Evolutionary conservation across 78 protist genomes (phyloP).

Genomic region (Dictyostelium firmibasis): DNA sequence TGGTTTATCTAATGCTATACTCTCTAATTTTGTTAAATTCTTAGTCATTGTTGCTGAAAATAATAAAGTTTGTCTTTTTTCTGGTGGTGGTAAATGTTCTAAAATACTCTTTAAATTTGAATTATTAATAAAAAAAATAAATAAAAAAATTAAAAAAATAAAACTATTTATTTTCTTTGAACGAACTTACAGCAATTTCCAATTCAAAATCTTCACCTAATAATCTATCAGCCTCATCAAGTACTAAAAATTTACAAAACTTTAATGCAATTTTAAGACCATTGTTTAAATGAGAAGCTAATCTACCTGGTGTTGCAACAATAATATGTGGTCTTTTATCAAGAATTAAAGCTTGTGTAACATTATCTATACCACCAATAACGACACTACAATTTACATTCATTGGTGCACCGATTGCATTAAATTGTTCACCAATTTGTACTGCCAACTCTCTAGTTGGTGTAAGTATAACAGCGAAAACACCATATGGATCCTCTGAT

Average conservation of each 20-base stretch:
- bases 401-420: constrained; percentile 88
- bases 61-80: constrained; percentile 79
- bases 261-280: constrained; percentile 42
- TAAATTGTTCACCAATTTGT: constrained; percentile 95
- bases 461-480: constrained; percentile 91
- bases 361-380: constrained; percentile 91
- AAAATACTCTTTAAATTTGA: constrained; percentile 43
- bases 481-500: constrained; percentile 93
- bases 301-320: constrained; percentile 98
- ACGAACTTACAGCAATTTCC: constrained; percentile 73
- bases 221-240: constrained; percentile 96
- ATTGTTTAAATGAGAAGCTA: constrained; percentile 83
- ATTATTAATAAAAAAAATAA: background rate
- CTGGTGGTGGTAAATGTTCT: constrained; percentile 62
- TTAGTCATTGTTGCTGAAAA: constrained; percentile 97
- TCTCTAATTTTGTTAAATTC: constrained; percentile 28
- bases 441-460: constrained; percentile 97
- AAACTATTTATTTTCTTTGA: no score
- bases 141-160: background rate
- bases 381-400: constrained; percentile 64
- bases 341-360: constrained; percentile 83
- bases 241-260: constrained; percentile 75
- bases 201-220: constrained; percentile 85
- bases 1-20: constrained; percentile 20
- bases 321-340: constrained; percentile 93